A percentile compares a stretch with the other conserved stretches of the same genome.
Evolutionary conservation across 306 rosid genomes (phyloP).

Genomic region (Malus domestica): DNA sequence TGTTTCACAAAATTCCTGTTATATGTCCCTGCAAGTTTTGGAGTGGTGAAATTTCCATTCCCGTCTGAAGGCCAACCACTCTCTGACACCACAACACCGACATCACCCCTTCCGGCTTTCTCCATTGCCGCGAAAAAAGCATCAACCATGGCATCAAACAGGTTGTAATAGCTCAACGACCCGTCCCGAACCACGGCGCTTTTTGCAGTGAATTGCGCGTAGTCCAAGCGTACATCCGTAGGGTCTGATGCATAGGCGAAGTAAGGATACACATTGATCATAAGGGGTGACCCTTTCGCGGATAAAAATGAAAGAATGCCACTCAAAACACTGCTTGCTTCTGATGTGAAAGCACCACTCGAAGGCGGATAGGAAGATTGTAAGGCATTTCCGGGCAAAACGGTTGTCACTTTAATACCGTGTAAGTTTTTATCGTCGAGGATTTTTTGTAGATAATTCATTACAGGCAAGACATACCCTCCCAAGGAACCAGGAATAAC

Average conservation of each 20-base stretch:
- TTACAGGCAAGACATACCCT: constrained; percentile 2
- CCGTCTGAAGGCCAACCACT: constrained; percentile 43
- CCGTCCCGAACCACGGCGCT: constrained; percentile 1
- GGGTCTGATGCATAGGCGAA: constrained; percentile 28
- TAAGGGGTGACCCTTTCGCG: constrained; percentile 4
- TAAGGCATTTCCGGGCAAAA: background rate
- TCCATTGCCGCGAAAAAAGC: constrained; percentile 28
- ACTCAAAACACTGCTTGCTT: background rate
- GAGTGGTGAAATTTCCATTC: constrained; percentile 8
- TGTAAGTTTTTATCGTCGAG: background rate
- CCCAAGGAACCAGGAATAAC: constrained; percentile 12
- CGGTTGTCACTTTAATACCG: constrained; percentile 25
- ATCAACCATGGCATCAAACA: constrained; percentile 32
- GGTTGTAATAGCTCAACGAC: constrained; percentile 5
- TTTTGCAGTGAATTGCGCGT: background rate
- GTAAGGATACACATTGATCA: constrained; percentile 38
- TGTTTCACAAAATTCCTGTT: constrained; percentile 17
- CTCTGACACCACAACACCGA: constrained; percentile 21
- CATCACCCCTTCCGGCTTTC: background rate
- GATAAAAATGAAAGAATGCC: constrained; percentile 18
- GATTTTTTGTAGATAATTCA: constrained; percentile 3
- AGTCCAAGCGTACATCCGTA: background rate
- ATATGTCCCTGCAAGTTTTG: constrained; percentile 12
- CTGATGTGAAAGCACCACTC: background rate
- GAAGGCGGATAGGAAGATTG: constrained; percentile 23